Conservation (phyloP, 2,329 filamentous ascomycete species). For the Aspergillus sp. region DNA sequence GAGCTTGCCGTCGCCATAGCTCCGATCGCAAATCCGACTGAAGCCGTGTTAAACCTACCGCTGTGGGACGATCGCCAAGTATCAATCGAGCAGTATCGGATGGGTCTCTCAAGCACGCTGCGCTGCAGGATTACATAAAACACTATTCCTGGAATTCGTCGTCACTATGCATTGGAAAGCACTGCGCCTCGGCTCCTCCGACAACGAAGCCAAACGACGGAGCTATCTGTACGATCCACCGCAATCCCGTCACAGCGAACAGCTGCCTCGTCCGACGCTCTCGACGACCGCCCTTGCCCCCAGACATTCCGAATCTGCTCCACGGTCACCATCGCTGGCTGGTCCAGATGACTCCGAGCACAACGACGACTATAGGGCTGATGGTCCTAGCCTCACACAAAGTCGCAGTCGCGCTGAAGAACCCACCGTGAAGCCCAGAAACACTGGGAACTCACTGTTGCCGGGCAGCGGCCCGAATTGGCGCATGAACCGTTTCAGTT, state of each 20-base stretch:
- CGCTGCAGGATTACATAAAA: slow-evolving; percentile 22
- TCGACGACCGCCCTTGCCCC: slow-evolving; percentile 32
- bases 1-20: slow-evolving; percentile 1
- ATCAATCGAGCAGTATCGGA: slow-evolving; percentile 18
- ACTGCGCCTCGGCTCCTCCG: slow-evolving; percentile 37
- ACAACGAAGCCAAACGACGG: slow-evolving; percentile 39
- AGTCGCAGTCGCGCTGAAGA: slow-evolving; percentile 21
- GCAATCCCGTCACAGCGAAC: slow-evolving; percentile 39
- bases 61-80: not conserved
- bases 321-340: slow-evolving; percentile 28
- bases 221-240: slow-evolving; percentile 31
- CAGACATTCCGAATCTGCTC: slow-evolving; percentile 39
- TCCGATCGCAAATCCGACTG: slow-evolving; percentile 8
- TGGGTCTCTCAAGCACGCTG: slow-evolving; percentile 23
- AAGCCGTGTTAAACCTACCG: not conserved
- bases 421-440: slow-evolving; percentile 19
- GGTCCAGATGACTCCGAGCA: slow-evolving; percentile 23
- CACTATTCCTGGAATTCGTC: slow-evolving; percentile 20
- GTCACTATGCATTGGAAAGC: slow-evolving; percentile 46
- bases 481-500: slow-evolving; percentile 57
- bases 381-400: slow-evolving; percentile 15
- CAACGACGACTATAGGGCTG: slow-evolving; percentile 8
- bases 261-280: slow-evolving; percentile 36
- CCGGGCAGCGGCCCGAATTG: slow-evolving; percentile 27
- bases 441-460: slow-evolving; percentile 18